Base-by-base conservation (phyloP, 805 yeast species). In the Middelhovenomyces tepae region DNA sequence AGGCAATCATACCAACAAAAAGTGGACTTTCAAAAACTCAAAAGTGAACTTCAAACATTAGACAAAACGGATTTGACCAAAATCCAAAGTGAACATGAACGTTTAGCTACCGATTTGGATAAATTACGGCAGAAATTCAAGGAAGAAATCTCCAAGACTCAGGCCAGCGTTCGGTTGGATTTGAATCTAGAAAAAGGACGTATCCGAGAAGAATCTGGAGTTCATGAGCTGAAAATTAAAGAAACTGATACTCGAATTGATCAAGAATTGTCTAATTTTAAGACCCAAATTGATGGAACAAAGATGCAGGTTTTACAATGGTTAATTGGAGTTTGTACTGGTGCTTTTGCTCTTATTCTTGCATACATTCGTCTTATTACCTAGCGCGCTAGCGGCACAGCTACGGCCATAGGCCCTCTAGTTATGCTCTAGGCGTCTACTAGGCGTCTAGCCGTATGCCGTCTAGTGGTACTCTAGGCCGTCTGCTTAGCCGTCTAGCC, bases 251-350 rank as follows among this genome's bases (percentile, higher is more conserved):
- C 95, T 3, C 69, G 95, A 43, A 87, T 91, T 35, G 96, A 91
- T 54, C 94, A 91, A 57, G 98, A 91, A 50, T 79, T 91, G 17
- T 79, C 89, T 24, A 89, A 91, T 53, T 83, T 91, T 74, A 87
- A 83, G 57, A 83, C 87, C 67, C 95, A 89, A 59, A 86, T 91
- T 45, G 95, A 91, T 51, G 76, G 84, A 27, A 95, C 89, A 20
- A 91, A 91, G 62, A 84, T 95, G 2, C 96, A 91, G 56, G 96
- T 91, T 31, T 74, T 86, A 78, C 98, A 91, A 60, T 91, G 98
- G 98, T 69, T 91, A 43, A 85, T 91, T 48, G 97, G 97, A 66
- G 96, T 91, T 13, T 83, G 94, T 53, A 87, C 97, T 1, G 98
- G 97, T 80, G 83, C 96, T 1, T 84, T 89, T 60, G 97, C 97